These are phyloP conservation scores for Colletotrichum graminicola DNA, from an alignment of 2,329 filamentous ascomycete genomes.

Conservation along the genomic window DNA sequence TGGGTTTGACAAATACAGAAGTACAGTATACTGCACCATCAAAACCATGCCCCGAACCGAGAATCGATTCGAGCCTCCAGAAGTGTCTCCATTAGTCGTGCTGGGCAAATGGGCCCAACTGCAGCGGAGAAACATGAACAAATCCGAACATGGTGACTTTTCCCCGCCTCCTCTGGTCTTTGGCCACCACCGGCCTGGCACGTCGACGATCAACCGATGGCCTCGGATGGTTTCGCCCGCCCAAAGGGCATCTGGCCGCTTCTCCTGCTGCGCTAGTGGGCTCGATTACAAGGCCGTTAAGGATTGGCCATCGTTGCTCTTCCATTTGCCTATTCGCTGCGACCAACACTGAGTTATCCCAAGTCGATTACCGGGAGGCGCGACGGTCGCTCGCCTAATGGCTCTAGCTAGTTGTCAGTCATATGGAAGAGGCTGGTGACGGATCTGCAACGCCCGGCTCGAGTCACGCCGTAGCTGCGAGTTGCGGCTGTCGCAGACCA, in stretches of 20 bases:
- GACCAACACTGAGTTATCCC: conserved; percentile 4
- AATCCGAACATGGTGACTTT: not conserved
- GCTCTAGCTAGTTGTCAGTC: conserved; percentile 2
- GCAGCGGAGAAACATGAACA: conserved; percentile 21
- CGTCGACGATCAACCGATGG: conserved; percentile 14
- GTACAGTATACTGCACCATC: conserved; percentile 7
- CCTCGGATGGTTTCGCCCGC: conserved; percentile 10
- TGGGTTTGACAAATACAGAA: conserved; percentile 2
- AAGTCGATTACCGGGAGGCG: conserved; percentile 9
- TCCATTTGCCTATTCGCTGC: not conserved
- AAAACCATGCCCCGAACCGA: conserved; percentile 20
- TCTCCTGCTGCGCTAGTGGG: conserved; percentile 22
- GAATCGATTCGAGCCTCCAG: conserved; percentile 25
- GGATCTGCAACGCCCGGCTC: conserved; percentile 38
- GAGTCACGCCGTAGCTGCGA: conserved; percentile 27
- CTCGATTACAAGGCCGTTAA: conserved; percentile 29
- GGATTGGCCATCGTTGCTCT: conserved; percentile 18
- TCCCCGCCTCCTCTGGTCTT: not conserved
- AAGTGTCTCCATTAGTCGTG: conserved; percentile 15
- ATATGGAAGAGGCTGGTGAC: conserved; percentile 26
- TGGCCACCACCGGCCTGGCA: not conserved
- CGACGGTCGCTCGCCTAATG: conserved; percentile 16
- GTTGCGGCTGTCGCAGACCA: conserved; percentile 32
- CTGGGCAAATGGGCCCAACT: conserved; percentile 10
- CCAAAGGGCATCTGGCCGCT: conserved; percentile 15